phyloP scores from a whole-genome alignment of 2,329 filamentous ascomycete species.

The Aspergillus sp. region DNA sequence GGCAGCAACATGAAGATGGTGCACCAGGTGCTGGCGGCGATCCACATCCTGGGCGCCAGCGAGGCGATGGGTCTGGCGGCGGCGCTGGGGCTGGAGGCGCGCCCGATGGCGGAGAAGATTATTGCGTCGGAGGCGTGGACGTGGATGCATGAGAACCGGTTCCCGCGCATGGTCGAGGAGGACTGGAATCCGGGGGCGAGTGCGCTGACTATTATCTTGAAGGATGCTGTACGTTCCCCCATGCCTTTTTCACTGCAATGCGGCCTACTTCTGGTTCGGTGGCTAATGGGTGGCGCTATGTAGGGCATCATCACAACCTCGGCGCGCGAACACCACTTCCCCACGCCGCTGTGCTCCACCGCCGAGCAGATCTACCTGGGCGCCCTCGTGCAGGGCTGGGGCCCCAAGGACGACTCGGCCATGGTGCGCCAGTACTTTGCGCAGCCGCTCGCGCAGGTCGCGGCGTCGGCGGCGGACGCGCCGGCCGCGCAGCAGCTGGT shows the following conservation, averaged over 20 bases:
- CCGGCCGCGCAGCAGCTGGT: conserved; percentile 40
- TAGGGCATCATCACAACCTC: conserved; percentile 66
- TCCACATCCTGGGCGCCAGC: conserved; percentile 60
- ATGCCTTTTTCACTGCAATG: too few relatives aligned
- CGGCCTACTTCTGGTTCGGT: too few relatives aligned
- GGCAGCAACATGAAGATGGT: conserved; percentile 63
- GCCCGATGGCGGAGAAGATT: conserved; percentile 44
- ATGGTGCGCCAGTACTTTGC: conserved; percentile 55
- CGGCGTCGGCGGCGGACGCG: conserved; percentile 31
- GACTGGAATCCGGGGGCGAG: conserved; percentile 57
- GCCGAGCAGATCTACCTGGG: conserved; percentile 67
- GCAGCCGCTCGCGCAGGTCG: conserved; percentile 41
- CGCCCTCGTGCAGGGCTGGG: conserved; percentile 58
- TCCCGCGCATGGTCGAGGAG: conserved; percentile 54
- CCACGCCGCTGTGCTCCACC: conserved; percentile 59
- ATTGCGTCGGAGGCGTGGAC: conserved; percentile 52
- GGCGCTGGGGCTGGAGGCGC: conserved; percentile 54
- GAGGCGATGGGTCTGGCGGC: conserved; percentile 62
- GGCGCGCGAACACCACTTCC: conserved; percentile 57
- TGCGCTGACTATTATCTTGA: conserved; percentile 60
- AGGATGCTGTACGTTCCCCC: conserved; percentile 48
- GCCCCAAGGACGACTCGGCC: conserved; percentile 54
- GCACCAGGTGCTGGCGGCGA: conserved; percentile 63
- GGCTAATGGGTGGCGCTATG: not conserved
- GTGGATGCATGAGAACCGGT: conserved; percentile 63